phyloP scores from a whole-genome alignment of 148 eudicot species.

The Rhododendron ovatum region DNA sequence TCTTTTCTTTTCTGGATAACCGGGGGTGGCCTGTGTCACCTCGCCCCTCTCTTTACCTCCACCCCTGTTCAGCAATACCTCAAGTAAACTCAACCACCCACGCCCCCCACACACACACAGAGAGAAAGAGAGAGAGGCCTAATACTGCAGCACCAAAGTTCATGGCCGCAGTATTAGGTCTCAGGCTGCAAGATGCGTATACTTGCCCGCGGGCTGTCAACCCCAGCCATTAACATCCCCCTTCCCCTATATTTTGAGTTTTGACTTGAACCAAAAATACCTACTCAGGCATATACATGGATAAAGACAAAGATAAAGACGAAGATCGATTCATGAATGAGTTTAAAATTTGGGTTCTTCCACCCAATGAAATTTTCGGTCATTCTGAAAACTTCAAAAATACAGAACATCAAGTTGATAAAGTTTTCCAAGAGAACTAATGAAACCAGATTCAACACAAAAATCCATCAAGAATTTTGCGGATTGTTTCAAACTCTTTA shows the following conservation, averaged over 20 bases:
- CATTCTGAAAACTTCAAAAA: no score
- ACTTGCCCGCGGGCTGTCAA: background rate
- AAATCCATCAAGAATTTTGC: no score
- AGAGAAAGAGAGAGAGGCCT: background rate
- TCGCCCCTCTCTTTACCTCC: background rate
- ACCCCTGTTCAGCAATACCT: background rate
- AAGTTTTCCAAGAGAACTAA: no score
- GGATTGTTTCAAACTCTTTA: no score
- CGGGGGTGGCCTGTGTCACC: background rate
- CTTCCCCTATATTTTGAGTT: background rate
- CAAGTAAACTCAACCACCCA: background rate
- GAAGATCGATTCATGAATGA: no score
- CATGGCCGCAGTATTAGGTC: background rate
- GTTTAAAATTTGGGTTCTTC: no score
- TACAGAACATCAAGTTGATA: no score
- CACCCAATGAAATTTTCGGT: no score
- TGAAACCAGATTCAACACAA: no score
- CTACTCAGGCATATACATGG: background rate
- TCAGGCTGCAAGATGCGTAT: background rate
- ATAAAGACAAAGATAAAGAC: no score
- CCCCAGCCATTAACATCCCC: background rate
- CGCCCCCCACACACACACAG: background rate
- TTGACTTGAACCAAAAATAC: background rate
- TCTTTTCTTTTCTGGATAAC: background rate
- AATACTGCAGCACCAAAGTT: background rate